phyloP scores from a whole-genome alignment of 2,329 filamentous ascomycete genomes.

The Fusarium sp. region DNA sequence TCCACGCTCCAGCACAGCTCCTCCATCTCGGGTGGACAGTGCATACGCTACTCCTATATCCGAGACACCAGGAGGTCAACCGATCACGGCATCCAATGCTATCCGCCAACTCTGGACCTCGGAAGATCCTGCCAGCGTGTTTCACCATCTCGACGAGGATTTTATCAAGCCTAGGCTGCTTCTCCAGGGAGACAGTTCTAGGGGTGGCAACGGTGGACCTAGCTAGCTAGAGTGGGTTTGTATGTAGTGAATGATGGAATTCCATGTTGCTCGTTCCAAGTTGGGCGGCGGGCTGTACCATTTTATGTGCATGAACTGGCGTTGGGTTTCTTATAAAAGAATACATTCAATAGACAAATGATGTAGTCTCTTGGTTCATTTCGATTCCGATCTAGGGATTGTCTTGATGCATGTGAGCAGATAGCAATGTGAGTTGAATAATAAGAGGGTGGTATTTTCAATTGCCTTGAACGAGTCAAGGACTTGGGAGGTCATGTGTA shows the following conservation, averaged over 20 bases:
- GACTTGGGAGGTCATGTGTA: slow-evolving; percentile 20
- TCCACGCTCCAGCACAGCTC: slow-evolving; percentile 43
- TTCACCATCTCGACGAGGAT: slow-evolving; percentile 92
- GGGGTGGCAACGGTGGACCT: slow-evolving; percentile 45
- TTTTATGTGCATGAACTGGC: slow-evolving; percentile 44
- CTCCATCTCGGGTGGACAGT: slow-evolving; percentile 44
- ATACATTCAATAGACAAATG: slow-evolving; percentile 31
- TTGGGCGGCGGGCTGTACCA: slow-evolving; percentile 25
- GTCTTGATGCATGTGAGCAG: not conserved
- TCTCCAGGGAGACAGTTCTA: slow-evolving; percentile 71
- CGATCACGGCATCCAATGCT: slow-evolving; percentile 78
- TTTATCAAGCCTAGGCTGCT: slow-evolving; percentile 94
- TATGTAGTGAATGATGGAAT: slow-evolving; percentile 6
- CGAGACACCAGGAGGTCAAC: slow-evolving; percentile 48
- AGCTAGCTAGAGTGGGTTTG: slow-evolving; percentile 22
- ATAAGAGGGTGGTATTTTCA: slow-evolving; percentile 20
- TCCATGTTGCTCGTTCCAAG: slow-evolving; percentile 1
- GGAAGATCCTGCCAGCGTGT: slow-evolving; percentile 89
- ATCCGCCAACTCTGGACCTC: slow-evolving; percentile 84
- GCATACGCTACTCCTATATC: slow-evolving; percentile 47
- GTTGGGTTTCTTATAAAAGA: slow-evolving; percentile 41
- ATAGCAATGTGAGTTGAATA: not conserved
- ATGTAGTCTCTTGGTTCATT: slow-evolving; percentile 6
- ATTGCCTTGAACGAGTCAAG: slow-evolving; percentile 30
- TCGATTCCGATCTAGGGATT: not conserved